Conservation (phyloP, 2,329 filamentous ascomycete species). For the Arachnopeziza araneosa region DNA sequence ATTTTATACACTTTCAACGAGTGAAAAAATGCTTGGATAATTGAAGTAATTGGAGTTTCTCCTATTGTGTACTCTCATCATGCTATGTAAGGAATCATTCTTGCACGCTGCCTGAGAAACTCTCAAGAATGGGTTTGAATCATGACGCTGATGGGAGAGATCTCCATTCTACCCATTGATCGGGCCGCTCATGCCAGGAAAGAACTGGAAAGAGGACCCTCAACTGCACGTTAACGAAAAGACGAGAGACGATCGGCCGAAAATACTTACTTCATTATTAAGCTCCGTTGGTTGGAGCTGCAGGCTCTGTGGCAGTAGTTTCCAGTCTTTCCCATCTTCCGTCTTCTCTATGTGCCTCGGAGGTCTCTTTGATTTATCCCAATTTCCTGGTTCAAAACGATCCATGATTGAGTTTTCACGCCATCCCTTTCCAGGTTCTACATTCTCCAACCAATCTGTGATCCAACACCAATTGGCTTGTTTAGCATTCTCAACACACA, state of each 20-base stretch:
- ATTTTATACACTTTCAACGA: no score
- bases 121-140: no score
- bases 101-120: no score
- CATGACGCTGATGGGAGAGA: no score
- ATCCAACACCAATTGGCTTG: background rate
- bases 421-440: background rate
- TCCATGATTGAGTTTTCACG: background rate
- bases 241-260: background rate
- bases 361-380: background rate
- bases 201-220: background rate
- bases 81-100: no score
- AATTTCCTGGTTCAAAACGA: background rate
- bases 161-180: no score
- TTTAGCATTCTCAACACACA: background rate
- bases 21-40: no score
- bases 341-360: background rate
- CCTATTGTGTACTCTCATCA: no score
- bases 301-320: background rate
- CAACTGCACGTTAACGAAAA: background rate
- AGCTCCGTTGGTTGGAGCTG: no score
- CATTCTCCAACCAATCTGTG: background rate
- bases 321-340: background rate
- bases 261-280: background rate
- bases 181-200: no score
- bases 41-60: no score